These are phyloP conservation scores for Ganoderma boninense DNA, from an alignment of 1,284 basidiomycete genomes.

Conservation along the genomic window DNA sequence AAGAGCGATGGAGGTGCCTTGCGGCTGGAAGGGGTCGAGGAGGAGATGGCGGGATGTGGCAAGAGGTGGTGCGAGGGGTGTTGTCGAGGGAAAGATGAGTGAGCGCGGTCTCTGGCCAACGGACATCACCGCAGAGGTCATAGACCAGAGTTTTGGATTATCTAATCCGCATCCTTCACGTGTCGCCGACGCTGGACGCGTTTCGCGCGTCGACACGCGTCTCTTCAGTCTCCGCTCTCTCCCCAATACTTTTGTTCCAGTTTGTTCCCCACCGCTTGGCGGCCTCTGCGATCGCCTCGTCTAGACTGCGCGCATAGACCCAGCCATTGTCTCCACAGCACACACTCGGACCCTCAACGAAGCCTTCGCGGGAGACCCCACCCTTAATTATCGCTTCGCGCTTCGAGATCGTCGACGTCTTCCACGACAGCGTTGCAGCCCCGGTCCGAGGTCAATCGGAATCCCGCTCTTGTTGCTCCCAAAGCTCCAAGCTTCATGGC, in stretches of 20 bases:
- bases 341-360: conserved; percentile 8
- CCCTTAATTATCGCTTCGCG: conserved; percentile 9
- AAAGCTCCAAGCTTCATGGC: conserved; percentile 25
- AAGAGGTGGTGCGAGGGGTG: conserved; percentile 8
- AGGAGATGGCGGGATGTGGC: conserved; percentile 1
- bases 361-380: conserved; percentile 9
- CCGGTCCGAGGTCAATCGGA: conserved; percentile 9
- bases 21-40: conserved; percentile 11
- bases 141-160: conserved; percentile 13
- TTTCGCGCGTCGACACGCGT: conserved; percentile 1
- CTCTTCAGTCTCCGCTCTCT: not conserved
- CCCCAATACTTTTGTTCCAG: not conserved
- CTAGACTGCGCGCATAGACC: not conserved
- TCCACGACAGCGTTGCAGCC: not conserved
- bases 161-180: conserved; percentile 21
- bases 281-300: not conserved
- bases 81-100: conserved; percentile 28
- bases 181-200: conserved; percentile 17
- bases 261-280: not conserved
- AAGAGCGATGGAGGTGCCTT: conserved; percentile 8
- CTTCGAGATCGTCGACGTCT: conserved; percentile 15
- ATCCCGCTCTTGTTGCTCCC: conserved; percentile 3
- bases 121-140: conserved; percentile 25
- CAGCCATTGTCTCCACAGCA: not conserved
- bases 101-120: conserved; percentile 15